Conservation (phyloP, 2,329 filamentous ascomycete species). For the Stemphylium beticola region DNA sequence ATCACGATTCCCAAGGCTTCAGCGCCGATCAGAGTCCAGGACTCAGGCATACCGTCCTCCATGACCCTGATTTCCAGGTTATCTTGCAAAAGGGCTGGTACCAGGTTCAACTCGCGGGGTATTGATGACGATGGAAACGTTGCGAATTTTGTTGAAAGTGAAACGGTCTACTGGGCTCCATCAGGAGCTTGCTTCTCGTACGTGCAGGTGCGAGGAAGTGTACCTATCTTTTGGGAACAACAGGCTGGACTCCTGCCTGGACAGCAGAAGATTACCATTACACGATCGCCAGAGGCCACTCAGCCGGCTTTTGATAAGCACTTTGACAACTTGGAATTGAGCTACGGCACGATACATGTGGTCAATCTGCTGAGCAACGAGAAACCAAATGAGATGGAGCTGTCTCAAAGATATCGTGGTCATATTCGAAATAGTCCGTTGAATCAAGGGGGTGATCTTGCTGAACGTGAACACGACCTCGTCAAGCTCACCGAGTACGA, state of each 20-base stretch:
- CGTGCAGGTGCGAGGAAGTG: constrained; percentile 87
- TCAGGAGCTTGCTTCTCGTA: constrained; percentile 85
- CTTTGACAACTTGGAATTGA: constrained; percentile 82
- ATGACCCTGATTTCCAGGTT: constrained; percentile 90
- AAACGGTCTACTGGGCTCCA: constrained; percentile 88
- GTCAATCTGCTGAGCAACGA: constrained; percentile 92
- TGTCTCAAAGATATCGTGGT: constrained; percentile 78
- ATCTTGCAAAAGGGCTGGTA: constrained; percentile 89
- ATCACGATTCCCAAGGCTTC: constrained; percentile 80
- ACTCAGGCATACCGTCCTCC: constrained; percentile 77
- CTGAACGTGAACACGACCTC: constrained; percentile 70
- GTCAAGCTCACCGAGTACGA: constrained; percentile 88
- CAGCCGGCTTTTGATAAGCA: constrained; percentile 96
- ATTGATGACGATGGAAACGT: constrained; percentile 98
- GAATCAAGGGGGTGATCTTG: constrained; percentile 64
- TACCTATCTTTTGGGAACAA: constrained; percentile 98
- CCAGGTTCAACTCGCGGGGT: constrained; percentile 93
- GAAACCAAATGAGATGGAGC: constrained; percentile 83
- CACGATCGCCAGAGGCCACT: constrained; percentile 85
- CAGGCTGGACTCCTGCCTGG: constrained; percentile 83
- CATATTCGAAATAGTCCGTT: constrained; percentile 78
- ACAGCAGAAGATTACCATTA: constrained; percentile 93
- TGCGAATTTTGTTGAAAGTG: constrained; percentile 98
- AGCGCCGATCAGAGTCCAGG: constrained; percentile 70
- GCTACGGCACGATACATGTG: constrained; percentile 89